Base-by-base conservation (phyloP, 805 yeast genomes). In the Lipomyces yamanashiensis region DNA sequence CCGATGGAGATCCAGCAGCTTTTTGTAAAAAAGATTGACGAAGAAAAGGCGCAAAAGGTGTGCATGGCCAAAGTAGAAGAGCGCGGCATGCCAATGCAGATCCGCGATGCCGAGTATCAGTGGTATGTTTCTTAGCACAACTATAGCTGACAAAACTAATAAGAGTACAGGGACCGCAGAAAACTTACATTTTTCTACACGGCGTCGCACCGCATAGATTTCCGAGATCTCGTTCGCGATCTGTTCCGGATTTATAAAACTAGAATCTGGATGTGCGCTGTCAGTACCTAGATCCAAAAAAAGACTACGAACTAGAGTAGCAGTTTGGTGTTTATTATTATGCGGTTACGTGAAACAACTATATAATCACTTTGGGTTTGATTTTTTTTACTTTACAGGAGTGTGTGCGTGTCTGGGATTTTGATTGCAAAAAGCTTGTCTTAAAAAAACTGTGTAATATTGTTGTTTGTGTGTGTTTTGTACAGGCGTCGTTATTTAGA, bases 221-320 rank as follows among this genome's bases (percentile, higher is more conserved):
- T 88, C 74, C 79, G 95, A 66, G 92, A 87, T 68, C 81, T 89
- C 73, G 92, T 88, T 8, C 81, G 89, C 52, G 95, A 89, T 67
- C 78, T 88, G 61, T 88, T 88, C 77, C 79, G 89, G 64, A 83
- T 86, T 56, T 89, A 87, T 80, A 88, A 89, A 77, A 88, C 93
- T 3, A 79, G 95, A 68, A 88, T 88, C 71, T 89, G 96, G 96
- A 88, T 89, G 95, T 88, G 93, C 76, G 90, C 91, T 3, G 89
- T 85, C 41, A 71, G 52, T 45, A 57, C 54, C 13, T 57, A 58
- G 56, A 60, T 39, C 28, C 28, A 28, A 28, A 28, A 28, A 28
- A 28, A 28, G 28, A 28, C 28, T 28, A 28, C 28, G 28, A 28
- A 28, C 28, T 28, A 28, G 48, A 43, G 48, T n/a, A 21, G 1